phyloP scores from a whole-genome alignment of 495 filamentous ascomycete species.

The Amorphotheca resinae region DNA sequence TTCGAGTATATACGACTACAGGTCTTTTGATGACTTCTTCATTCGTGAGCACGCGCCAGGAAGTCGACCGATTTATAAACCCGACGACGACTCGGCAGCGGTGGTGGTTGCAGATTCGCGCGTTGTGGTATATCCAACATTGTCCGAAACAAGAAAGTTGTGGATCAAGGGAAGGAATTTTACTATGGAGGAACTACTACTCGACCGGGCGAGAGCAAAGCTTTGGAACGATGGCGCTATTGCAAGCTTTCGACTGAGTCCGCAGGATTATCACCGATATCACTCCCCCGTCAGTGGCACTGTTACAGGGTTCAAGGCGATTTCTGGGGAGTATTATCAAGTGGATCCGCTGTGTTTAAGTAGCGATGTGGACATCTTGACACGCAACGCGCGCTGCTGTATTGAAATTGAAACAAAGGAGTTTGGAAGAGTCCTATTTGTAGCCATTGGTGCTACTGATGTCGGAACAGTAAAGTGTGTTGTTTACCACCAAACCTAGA shows the following conservation, averaged over 20 bases:
- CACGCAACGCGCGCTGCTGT: conserved; percentile 76
- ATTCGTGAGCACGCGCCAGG: conserved; percentile 24
- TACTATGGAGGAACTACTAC: conserved; percentile 27
- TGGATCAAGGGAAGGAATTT: conserved; percentile 36
- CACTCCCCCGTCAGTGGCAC: conserved; percentile 29
- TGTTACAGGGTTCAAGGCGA: conserved; percentile 22
- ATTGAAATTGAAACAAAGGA: conserved; percentile 76
- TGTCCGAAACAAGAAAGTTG: conserved; percentile 24
- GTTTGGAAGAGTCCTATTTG: conserved; percentile 84
- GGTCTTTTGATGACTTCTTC: conserved; percentile 33
- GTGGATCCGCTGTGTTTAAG: conserved; percentile 97
- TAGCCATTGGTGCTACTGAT: conserved; percentile 98
- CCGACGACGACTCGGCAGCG: conserved; percentile 19
- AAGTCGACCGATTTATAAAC: conserved; percentile 23
- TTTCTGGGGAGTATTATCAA: conserved; percentile 89
- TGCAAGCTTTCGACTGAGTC: conserved; percentile 29
- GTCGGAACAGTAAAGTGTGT: conserved; percentile 56
- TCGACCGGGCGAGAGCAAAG: conserved; percentile 21
- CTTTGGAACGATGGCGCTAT: conserved; percentile 27
- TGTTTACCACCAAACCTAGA: conserved; percentile 50
- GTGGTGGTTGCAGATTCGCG: conserved; percentile 31
- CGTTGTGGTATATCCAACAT: conserved; percentile 23
- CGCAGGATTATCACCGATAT: conserved; percentile 36
- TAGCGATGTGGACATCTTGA: conserved; percentile 86
- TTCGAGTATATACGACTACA: conserved; percentile 23